Percentiles rank a stretch among this genome's conserved stretches.
These are phyloP conservation scores for Dichotomopilus funicola DNA, from an alignment of 2,329 filamentous ascomycete genomes.

Conservation along the genomic window DNA sequence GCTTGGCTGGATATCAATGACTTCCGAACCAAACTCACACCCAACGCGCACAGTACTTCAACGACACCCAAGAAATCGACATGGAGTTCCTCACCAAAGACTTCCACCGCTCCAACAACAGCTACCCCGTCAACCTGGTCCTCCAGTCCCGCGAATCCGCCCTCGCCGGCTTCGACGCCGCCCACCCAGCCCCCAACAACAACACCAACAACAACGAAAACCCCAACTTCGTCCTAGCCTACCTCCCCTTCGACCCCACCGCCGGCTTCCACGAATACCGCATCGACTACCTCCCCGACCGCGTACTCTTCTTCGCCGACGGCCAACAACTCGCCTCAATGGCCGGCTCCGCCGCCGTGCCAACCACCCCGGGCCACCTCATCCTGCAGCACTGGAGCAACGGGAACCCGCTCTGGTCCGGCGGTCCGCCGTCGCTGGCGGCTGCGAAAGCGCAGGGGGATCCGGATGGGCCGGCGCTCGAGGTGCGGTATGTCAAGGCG, in stretches of 20 bases:
- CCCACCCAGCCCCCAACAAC: slow-evolving; percentile 12
- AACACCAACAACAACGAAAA: slow-evolving; percentile 33
- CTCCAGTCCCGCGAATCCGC: slow-evolving; percentile 60
- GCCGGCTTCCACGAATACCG: slow-evolving; percentile 68
- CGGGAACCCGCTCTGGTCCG: slow-evolving; percentile 64
- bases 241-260: slow-evolving; percentile 61
- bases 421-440: slow-evolving; percentile 51
- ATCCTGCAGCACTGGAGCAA: slow-evolving; percentile 75
- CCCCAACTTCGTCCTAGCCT: slow-evolving; percentile 48
- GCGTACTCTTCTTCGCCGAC: slow-evolving; percentile 65
- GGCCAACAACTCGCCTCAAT: slow-evolving; percentile 50
- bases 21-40: neutral
- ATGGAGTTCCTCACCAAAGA: slow-evolving; percentile 70
- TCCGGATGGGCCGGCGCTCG: slow-evolving; percentile 51
- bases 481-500: slow-evolving; percentile 64
- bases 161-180: slow-evolving; percentile 55
- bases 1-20: neutral
- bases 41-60: slow-evolving; percentile 52
- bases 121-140: slow-evolving; percentile 65
- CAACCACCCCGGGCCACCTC: slow-evolving; percentile 55
- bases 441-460: too few relatives aligned
- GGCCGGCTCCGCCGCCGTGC: slow-evolving; percentile 46
- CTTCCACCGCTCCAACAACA: slow-evolving; percentile 44
- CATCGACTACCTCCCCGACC: slow-evolving; percentile 61
- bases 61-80: slow-evolving; percentile 74